Evolutionary conservation across 1,139 yeast genomes (phyloP).

Genomic region (Suhomyces choctaworum): DNA sequence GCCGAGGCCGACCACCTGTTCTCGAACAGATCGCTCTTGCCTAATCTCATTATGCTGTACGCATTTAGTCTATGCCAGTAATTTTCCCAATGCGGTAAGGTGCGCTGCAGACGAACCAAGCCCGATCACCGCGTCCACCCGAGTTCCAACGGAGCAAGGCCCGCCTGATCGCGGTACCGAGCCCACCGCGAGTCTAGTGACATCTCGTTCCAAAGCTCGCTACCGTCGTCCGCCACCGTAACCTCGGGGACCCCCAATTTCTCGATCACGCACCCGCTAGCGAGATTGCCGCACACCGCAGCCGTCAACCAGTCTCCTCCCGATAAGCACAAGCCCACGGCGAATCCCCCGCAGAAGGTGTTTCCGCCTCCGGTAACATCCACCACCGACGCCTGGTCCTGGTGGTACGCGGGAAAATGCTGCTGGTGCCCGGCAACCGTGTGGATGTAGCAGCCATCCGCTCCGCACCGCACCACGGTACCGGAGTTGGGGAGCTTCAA

Average conservation of each 20-base stretch:
- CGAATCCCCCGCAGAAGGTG: constrained; percentile 79
- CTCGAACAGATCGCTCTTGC: too few relatives aligned
- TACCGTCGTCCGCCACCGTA: constrained; percentile 16
- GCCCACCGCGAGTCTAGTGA: constrained; percentile 31
- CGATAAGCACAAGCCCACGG: constrained; percentile 56
- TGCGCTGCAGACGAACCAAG: not conserved
- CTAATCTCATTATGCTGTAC: too few relatives aligned
- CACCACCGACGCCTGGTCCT: constrained; percentile 49
- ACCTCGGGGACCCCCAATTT: constrained; percentile 67
- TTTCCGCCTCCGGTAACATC: constrained; percentile 98
- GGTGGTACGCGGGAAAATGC: constrained; percentile 77
- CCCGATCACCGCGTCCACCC: not conserved
- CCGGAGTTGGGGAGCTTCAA: constrained; percentile 45
- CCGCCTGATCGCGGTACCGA: not conserved
- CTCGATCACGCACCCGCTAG: constrained; percentile 79
- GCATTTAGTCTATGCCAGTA: constrained; percentile 7
- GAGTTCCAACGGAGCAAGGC: not conserved
- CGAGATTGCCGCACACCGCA: constrained; percentile 69
- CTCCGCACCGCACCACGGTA: constrained; percentile 70
- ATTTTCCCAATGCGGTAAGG: constrained; percentile 9
- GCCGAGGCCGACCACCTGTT: too few relatives aligned
- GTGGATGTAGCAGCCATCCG: constrained; percentile 54
- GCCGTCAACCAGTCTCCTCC: constrained; percentile 53
- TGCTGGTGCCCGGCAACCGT: constrained; percentile 16
- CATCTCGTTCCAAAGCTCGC: constrained; percentile 56